These are phyloP conservation scores for Cryphonectria naterciae DNA, from an alignment of 2,329 filamentous ascomycete species.

Conservation along the genomic window DNA sequence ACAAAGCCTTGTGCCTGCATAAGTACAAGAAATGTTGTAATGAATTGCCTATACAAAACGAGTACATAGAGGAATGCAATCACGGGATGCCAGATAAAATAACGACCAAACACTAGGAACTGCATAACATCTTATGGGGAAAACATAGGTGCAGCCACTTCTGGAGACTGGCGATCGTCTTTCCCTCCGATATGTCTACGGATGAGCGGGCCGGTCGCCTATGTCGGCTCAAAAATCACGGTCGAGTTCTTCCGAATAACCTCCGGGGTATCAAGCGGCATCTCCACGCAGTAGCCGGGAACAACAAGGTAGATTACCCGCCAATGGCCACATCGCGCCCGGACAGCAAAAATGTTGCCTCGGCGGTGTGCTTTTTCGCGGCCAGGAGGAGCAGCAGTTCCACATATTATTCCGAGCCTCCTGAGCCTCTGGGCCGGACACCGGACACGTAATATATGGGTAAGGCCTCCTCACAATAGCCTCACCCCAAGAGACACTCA, in stretches of 20 bases:
- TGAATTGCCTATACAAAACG: not conserved
- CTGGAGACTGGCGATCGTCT: too few species aligned
- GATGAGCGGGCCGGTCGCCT: slow-evolving; percentile 11
- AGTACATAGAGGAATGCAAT: not conserved
- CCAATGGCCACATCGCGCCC: slow-evolving; percentile 22
- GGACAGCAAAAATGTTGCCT: not conserved
- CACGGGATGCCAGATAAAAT: not conserved
- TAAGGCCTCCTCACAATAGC: not conserved
- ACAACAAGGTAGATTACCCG: slow-evolving; percentile 13
- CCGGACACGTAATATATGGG: slow-evolving; percentile 3
- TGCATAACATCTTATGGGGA: too few species aligned
- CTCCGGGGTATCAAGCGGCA: slow-evolving; percentile 10
- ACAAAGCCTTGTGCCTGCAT: not conserved
- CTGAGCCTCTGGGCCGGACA: not conserved
- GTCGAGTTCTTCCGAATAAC: slow-evolving; percentile 22
- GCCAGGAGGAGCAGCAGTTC: slow-evolving; percentile 8
- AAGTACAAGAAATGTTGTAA: not conserved
- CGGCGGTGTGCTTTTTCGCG: not conserved
- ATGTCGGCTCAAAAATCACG: slow-evolving; percentile 18
- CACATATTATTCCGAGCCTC: not conserved
- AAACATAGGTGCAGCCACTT: too few species aligned
- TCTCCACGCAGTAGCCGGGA: slow-evolving; percentile 4
- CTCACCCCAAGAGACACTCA: not conserved
- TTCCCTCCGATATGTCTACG: not conserved
- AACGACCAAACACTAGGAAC: too few species aligned